Percentiles rank a stretch among this genome's conserved stretches.
These are phyloP conservation scores for Talaromyces verruculosus DNA, from an alignment of 2,329 filamentous ascomycete species.

Conservation along the genomic window DNA sequence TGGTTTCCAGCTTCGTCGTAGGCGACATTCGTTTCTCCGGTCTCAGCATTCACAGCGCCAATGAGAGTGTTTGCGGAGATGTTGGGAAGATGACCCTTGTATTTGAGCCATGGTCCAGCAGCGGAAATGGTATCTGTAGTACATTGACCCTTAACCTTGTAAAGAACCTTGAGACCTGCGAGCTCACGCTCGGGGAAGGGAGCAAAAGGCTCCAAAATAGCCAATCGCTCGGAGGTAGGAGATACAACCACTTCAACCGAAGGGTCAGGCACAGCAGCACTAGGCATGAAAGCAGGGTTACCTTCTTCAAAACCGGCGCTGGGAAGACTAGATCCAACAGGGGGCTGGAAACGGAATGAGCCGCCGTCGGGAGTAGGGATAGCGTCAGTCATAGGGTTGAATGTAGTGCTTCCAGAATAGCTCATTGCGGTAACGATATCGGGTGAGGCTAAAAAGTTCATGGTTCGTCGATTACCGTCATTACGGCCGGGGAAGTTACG, in stretches of 20 bases:
- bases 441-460: conserved; percentile 98
- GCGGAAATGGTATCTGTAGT: conserved; percentile 98
- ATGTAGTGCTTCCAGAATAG: conserved; percentile 87
- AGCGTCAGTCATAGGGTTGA: conserved; percentile 90
- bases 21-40: conserved; percentile 86
- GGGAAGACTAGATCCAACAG: conserved; percentile 60
- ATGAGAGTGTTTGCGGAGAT: conserved; percentile 97
- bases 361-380: conserved; percentile 77
- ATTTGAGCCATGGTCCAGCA: conserved; percentile 96
- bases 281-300: conserved; percentile 70
- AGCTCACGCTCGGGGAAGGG: conserved; percentile 78
- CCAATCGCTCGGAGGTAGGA: conserved; percentile 85
- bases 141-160: conserved; percentile 97
- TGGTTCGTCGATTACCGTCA: conserved; percentile 92
- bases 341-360: conserved; percentile 81
- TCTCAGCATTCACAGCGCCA: conserved; percentile 88
- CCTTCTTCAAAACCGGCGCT: conserved; percentile 78
- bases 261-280: conserved; percentile 69
- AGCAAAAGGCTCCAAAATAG: conserved; percentile 84
- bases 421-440: conserved; percentile 96
- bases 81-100: conserved; percentile 98
- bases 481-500: conserved; percentile 97
- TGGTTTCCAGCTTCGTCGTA: conserved; percentile 78
- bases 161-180: conserved; percentile 75
- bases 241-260: conserved; percentile 72